Evolutionary conservation across 2,329 filamentous ascomycete genomes (phyloP), one percentile per base, ranked within the genome.

Genomic region (Fusarium algeriense): DNA sequence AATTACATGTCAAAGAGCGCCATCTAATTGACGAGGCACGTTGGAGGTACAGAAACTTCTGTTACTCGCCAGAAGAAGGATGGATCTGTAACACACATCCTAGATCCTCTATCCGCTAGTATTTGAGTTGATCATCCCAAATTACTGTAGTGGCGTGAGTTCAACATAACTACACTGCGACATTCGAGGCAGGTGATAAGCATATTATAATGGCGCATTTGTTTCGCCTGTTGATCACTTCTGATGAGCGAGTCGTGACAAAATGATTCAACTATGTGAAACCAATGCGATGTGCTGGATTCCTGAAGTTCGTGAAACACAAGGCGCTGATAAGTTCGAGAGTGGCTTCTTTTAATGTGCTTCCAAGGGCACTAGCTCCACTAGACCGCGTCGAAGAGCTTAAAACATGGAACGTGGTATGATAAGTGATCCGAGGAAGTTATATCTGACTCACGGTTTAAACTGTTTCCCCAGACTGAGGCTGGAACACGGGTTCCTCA

Each of bases 401-500:
- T 57, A 50, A 48, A 23, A 62, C 30, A 71, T 69, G 48, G 52
- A 53, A 52, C 65, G 38, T 60, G 58, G 60, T 64, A 64, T 69
- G 65, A 69, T 62, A 59, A 64, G 58, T 57, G 57, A 67, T 53
- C 57, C 19, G 53, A 70, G 57, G 59, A 74, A 69, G 65, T 64
- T 54, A 53, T 49, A 50, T n/a, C 52, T 46, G 37, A 62, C 56
- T 64, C 70, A 64, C 49, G 34, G 57, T 37, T 62, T 49, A 46
- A 60, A 44, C n/a, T 67, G 46, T 46, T 67, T 71, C 73, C 73
- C 71, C 73, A 73, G 70, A 76, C 59, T 67, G 64, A 69, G 57
- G 59, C 48, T 64, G 46, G 48, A 71, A 64, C 46, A 65, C 30
- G 53, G 53, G 46, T 57, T 67, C 37, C 58, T 71, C 53, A 64